Evolutionary conservation across 2,329 filamentous ascomycete species (phyloP).

Genomic region (Fusarium euwallaceae): DNA sequence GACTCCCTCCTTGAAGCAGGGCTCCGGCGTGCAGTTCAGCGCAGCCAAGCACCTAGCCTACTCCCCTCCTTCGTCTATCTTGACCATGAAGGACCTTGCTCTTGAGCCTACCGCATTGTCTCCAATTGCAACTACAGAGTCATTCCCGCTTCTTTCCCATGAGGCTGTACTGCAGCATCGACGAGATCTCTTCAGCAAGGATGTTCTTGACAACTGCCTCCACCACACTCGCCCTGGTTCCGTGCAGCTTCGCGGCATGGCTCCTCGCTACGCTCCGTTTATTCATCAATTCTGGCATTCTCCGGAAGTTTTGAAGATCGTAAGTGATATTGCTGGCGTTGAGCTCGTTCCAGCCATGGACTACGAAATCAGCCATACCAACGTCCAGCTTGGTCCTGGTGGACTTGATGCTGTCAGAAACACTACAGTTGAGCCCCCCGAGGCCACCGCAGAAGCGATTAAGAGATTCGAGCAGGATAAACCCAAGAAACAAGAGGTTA

Average conservation of each 20-base stretch:
- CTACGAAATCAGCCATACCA: constrained; percentile 71
- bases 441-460: constrained; percentile 40
- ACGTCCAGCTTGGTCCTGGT: constrained; percentile 54
- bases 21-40: constrained; percentile 18
- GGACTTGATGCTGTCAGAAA: constrained; percentile 39
- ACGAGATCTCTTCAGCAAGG: constrained; percentile 38
- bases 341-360: constrained; percentile 69
- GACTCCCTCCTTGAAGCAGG: neutral
- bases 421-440: constrained; percentile 46
- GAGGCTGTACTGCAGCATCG: constrained; percentile 41
- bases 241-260: constrained; percentile 48
- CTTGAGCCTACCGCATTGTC: constrained; percentile 38
- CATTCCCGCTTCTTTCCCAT: constrained; percentile 47
- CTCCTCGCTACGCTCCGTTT: constrained; percentile 48
- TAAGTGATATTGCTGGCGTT: constrained; percentile 69
- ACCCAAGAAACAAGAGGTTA: constrained; percentile 22
- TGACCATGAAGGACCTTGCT: constrained; percentile 40
- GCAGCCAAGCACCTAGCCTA: constrained; percentile 39
- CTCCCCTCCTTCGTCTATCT: constrained; percentile 20
- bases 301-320: constrained; percentile 64
- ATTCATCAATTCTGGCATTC: constrained; percentile 63
- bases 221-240: constrained; percentile 45
- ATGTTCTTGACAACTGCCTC: constrained; percentile 49
- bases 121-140: constrained; percentile 46
- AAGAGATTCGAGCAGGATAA: constrained; percentile 25